Base-by-base conservation (phyloP, 495 filamentous ascomycete species). In the Podospora comata region DNA sequence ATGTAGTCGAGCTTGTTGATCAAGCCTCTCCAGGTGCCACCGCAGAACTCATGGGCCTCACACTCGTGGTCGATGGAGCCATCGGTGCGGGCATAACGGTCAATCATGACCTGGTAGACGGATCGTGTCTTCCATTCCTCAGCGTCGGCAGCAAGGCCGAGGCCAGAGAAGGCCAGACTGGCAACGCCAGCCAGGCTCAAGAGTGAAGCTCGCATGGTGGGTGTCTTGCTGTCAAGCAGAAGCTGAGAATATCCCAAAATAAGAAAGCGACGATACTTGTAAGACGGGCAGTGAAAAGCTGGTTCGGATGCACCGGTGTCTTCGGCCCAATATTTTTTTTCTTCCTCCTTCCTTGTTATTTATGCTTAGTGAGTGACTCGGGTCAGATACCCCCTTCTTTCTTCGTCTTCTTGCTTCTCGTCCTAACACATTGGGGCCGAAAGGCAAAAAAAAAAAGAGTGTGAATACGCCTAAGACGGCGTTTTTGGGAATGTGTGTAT, bases 91-190 rank as follows among this genome's bases (percentile, higher is more conserved):
- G 87, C 90, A 71, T 91, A 90, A 5, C 92, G 87, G 77, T 93
- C 91, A 13, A 90, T 91, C 67, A 94, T 81, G 66, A 91, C 82
- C 73, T 91, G 90, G 74, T 92, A 93, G 68, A 92, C 89, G 6
- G 87, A 88, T 65, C 84, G 85, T 26, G 81, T 79, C 65, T 88
- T 84, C 89, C 88, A 90, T 67, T 85, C 77, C 9, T 78, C 83
- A 3, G 66, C 32, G 64, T 72, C 68, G 55, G 75, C 75, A 15
- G 75, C 75, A 18, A 65, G 64, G 63, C 32, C 44, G 54, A 74
- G 57, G 67, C 74, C 75, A 16, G 74, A 60, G 48, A 76, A 68
- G 71, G 70, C 69, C 69, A 77, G 48, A 55, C 57, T 69, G 1
- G 69, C 67, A 23, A 71, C 75, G 34, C 53, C 59, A 62, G 70